Percentiles rank a stretch among this genome's conserved stretches.
Conservation (phyloP, 257 asterid species). For the Penstemon newberryi region DNA sequence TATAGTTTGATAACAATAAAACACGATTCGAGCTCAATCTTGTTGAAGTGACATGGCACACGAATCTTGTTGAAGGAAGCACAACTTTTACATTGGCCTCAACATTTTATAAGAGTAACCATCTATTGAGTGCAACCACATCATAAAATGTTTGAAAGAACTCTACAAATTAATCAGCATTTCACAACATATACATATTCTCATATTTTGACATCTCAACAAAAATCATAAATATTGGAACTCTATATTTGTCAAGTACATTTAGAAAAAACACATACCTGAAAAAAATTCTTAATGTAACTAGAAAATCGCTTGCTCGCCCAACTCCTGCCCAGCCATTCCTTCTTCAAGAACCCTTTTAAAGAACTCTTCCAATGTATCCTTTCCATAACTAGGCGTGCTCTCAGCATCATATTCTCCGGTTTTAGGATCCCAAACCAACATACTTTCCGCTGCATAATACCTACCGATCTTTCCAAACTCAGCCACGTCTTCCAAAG, state of each 20-base stretch:
- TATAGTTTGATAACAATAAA: too few species aligned
- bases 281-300: slow-evolving; percentile 2
- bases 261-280: slow-evolving; percentile 21
- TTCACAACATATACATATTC: slow-evolving; percentile 20
- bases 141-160: too few species aligned
- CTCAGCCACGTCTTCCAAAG: slow-evolving; percentile 87
- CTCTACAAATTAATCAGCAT: slow-evolving; percentile 2
- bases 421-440: slow-evolving; percentile 70
- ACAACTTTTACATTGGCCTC: too few species aligned
- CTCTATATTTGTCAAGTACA: slow-evolving; percentile 23
- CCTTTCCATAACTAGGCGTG: slow-evolving; percentile 88
- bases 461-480: slow-evolving; percentile 97
- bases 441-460: slow-evolving; percentile 95
- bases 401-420: slow-evolving; percentile 75
- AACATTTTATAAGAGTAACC: too few species aligned
- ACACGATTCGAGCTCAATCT: too few species aligned
- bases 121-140: too few species aligned
- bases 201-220: background rate
- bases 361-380: slow-evolving; percentile 85
- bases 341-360: slow-evolving; percentile 75
- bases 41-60: too few species aligned
- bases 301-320: slow-evolving; percentile 81
- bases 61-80: too few species aligned
- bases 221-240: slow-evolving; percentile 12
- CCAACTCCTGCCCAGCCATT: slow-evolving; percentile 93